Percentiles rank a stretch among this genome's conserved stretches.
Evolutionary conservation across 768 basidiomycete genomes (phyloP).

Genomic region (Lyophyllum decastes): DNA sequence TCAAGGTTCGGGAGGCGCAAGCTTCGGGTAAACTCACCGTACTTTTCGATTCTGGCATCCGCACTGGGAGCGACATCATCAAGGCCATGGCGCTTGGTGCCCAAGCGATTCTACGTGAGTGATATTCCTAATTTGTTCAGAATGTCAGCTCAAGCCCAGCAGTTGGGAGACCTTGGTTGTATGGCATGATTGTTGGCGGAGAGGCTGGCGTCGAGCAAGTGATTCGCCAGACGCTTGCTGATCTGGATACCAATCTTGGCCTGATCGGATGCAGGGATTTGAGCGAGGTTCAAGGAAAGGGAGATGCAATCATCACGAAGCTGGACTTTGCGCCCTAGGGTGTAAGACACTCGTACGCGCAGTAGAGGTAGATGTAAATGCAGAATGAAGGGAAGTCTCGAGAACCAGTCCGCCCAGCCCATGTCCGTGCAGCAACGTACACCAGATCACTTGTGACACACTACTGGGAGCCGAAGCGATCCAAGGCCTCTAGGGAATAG

Average conservation of each 20-base stretch:
- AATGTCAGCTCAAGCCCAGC: not conserved
- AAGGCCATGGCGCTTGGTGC: constrained; percentile 88
- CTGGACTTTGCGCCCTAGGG: constrained; percentile 30
- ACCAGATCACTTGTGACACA: too few species aligned
- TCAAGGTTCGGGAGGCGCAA: constrained; percentile 59
- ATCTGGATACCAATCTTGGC: constrained; percentile 66
- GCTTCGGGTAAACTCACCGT: constrained; percentile 61
- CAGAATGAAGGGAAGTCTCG: too few species aligned
- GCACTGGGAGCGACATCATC: constrained; percentile 81
- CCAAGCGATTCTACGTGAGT: constrained; percentile 73
- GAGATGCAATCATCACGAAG: constrained; percentile 49
- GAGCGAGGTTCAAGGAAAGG: constrained; percentile 63
- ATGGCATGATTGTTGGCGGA: constrained; percentile 70
- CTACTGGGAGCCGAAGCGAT: too few species aligned
- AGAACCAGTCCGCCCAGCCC: too few species aligned
- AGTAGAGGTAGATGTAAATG: not conserved
- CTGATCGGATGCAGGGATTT: constrained; percentile 59
- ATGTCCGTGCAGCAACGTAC: too few species aligned
- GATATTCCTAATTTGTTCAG: not conserved
- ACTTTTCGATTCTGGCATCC: constrained; percentile 80
- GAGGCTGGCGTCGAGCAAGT: constrained; percentile 78
- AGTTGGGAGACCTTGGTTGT: constrained; percentile 80
- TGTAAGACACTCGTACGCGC: not conserved
- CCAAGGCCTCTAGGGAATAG: too few species aligned
- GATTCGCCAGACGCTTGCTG: constrained; percentile 64